Base-by-base conservation (phyloP, 768 basidiomycete species). In the Coprinellus aureogranulatus region DNA sequence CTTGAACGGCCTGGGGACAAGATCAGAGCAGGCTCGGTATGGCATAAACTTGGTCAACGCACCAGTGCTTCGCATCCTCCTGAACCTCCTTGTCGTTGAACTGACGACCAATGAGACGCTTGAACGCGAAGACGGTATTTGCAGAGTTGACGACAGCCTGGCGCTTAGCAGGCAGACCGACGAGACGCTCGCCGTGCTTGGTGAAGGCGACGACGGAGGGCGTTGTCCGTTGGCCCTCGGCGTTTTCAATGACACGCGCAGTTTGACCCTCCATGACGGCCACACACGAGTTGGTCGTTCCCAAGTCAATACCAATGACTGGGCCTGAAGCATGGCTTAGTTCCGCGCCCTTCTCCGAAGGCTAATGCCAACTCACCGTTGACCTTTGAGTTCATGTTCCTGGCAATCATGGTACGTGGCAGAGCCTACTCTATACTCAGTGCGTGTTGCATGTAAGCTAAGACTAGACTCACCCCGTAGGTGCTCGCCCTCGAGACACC, bases 131-230 rank as follows among this genome's bases (percentile, higher is more conserved):
- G 62, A 94, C 89, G 39, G 95, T 98, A 80, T 97, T 97, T 56
- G 87, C 67, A 6, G 92, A 80, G 82, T 99, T 99, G 70, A 98
- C 94, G 47, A 97, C 92, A 1, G 94, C 94, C 73, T 98, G 96
- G 49, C 95, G 92, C 76, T 98, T 95, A 11, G 96, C 97, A 23
- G 96, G 95, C 42, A 97, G 84, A 73, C 96, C 96, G 59, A 97
- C 89, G 30, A 98, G 82, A 58, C 96, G 93, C 72, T 99, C 97
- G 56, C 93, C 94, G 66, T 98, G 94, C 74, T 98, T 97, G 55
- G 97, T 94, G 82, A 99, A 99, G 39, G 96, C 96, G 63, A 98
- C 93, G 55, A 98, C 94, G 39, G 97, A 99, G 2, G 97, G 97
- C 16, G 97, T 99, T 61, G 97, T 98, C 64, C 97, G 87, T 57